Evolutionary conservation across 768 basidiomycete species (phyloP).

Genomic region (Phylloporus rhodoxanthus): DNA sequence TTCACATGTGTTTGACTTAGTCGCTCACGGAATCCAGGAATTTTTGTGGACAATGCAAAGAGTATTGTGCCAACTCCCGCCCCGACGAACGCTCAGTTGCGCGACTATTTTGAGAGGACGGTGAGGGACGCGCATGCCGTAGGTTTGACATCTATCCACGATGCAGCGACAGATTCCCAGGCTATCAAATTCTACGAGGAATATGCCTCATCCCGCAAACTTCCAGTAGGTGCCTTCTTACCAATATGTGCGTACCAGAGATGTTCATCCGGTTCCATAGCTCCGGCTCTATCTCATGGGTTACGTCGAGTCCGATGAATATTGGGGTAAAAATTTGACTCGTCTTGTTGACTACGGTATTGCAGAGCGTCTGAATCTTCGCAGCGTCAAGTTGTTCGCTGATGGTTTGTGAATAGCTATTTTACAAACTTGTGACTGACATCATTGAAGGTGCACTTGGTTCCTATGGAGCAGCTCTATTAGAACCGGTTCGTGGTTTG

Average conservation of each 20-base stretch:
- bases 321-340: constrained; percentile 63
- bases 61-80: constrained; percentile 59
- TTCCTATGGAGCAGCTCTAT: constrained; percentile 85
- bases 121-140: constrained; percentile 64
- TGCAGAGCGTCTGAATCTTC: constrained; percentile 47
- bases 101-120: constrained; percentile 59
- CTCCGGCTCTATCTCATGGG: constrained; percentile 63
- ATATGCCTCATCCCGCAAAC: constrained; percentile 60
- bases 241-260: background rate
- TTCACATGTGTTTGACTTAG: background rate
- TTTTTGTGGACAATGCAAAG: constrained; percentile 90
- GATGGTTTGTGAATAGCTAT: constrained; percentile 48
- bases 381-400: constrained; percentile 67
- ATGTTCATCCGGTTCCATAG: constrained; percentile 28
- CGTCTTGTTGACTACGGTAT: constrained; percentile 54
- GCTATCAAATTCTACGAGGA: constrained; percentile 59
- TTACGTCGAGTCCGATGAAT: constrained; percentile 43
- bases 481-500: constrained; percentile 45
- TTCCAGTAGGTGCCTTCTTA: constrained; percentile 50
- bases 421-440: constrained; percentile 1
- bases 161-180: constrained; percentile 53
- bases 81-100: constrained; percentile 50
- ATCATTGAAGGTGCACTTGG: constrained; percentile 68
- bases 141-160: constrained; percentile 85
- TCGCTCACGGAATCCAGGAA: constrained; percentile 34